Evolutionary conservation across 164 flowering plant species (phyloP), one percentile per base, ranked within the genome.

Genomic region (Aristolochia contorta): DNA sequence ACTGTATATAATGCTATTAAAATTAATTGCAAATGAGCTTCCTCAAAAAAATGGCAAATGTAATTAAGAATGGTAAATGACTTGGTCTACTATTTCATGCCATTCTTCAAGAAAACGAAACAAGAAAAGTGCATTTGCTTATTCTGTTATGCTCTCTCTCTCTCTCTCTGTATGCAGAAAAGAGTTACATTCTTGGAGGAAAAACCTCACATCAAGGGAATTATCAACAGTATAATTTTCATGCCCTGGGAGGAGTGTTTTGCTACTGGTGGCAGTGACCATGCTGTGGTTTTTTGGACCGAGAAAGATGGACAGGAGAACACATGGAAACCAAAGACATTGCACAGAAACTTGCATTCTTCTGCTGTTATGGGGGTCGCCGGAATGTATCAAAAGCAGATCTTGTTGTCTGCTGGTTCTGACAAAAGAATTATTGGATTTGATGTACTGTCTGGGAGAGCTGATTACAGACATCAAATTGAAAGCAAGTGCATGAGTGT

Each of bases 291-390:
- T 18, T 68, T 84, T 30, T 90, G 99, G 97, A 80, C 58, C 49
- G 95, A 81, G 62, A 80, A 63, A 55, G 83, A 77, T 61, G 82
- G 65, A 22, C 16, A 27, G 16, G 84, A 71, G 20, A 71, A 69
- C 58, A 65, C 57, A 37, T 90, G 96, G 96, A 90, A 85, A 70
- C 84, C 92, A 20, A 84, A 84, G 73, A 43, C 72, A 1, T 53
- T 93, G 72, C 99, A 93, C 65, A 80, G 84, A 68, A 75, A 75
- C 69, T 14, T 72, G 41, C 99, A 93, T 77, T 81, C 95, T 37
- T 85, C 97, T 48, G 89, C 97, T 65, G 99, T 93, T 12, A 93
- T 93, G 99, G 95, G 96, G 59, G 92, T 90, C 67, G 90, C 96
- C 41, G 99, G 97, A 52, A 67, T 86, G 79, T 83, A 76, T 65